Base-by-base conservation (phyloP, 495 filamentous ascomycete species). In the Tuber indicum region DNA sequence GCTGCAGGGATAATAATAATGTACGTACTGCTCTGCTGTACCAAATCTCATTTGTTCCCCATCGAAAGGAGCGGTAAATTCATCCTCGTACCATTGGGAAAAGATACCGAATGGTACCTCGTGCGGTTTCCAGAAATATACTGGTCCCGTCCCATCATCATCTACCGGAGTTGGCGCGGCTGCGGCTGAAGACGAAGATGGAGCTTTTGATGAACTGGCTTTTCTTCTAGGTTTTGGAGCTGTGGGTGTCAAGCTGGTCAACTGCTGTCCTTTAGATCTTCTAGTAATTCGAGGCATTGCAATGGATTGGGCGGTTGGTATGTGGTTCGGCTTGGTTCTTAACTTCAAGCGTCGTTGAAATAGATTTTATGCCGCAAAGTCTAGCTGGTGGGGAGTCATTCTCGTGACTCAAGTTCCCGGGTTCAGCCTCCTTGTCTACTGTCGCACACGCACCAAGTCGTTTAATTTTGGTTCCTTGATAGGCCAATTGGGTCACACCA, bases 101-200 rank as follows among this genome's bases (percentile, higher is more conserved):
- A 86, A 81, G 72, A 81, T 81, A 7, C 83, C 84, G 70, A 82
- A 81, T 10, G 84, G 81, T 0, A 76, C 52, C 70, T 84, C 82
- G 39, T 76, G 80, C 44, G 79, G 82, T 32, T 81, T 80, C 79
- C 79, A 86, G 82, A 86, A 86, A 78, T 79, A 86, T 46, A 86
- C 74, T 42, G 85, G 78, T 43, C 58, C 58, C 58, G 26, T 36
- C 26, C 58, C 58, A 8, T 66, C 58, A 8, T 66, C 58, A 66
- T 36, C 26, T 66, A 66, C 58, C 16, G 58, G 58, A 66, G 58
- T 14, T 66, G 58, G 58, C 3, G 58, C 26, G 2, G 58, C 58
- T 66, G 58, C 58, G 58, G 58, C 58, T 66, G 58, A 66, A 66
- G 58, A 36, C 26, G 58, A 36, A 19, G 58, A 32, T 66, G 26